phyloP scores from a whole-genome alignment of 2,329 filamentous ascomycete genomes.

The Pseudocercospora vitis region DNA sequence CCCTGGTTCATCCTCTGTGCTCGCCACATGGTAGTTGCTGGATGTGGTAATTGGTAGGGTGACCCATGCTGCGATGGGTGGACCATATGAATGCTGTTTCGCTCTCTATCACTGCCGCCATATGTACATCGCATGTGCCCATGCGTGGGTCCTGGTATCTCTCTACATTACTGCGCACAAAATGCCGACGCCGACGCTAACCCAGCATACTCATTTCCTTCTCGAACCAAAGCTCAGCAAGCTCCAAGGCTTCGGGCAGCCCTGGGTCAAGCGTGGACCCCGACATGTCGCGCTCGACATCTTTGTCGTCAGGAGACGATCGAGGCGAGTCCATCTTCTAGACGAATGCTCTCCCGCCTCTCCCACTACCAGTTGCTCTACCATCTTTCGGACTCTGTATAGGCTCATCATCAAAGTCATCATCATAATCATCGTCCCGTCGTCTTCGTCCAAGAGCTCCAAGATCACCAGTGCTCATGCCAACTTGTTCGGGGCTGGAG shows the following conservation, averaged over 20 bases:
- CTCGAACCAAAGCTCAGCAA: conserved; percentile 6
- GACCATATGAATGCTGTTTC: neutral
- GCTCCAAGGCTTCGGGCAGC: neutral
- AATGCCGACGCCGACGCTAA: conserved; percentile 6
- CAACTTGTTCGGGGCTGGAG: conserved; percentile 32
- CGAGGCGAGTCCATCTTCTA: conserved; percentile 3
- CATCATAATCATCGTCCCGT: conserved; percentile 17
- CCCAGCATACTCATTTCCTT: conserved; percentile 7
- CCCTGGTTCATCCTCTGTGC: too few species aligned
- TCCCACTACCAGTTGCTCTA: neutral
- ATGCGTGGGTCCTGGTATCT: neutral
- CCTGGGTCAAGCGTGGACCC: conserved; percentile 3
- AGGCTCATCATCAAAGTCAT: conserved; percentile 15
- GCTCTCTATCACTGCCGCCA: neutral
- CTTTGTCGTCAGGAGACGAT: neutral
- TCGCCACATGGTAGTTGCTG: too few species aligned
- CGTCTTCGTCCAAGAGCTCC: conserved; percentile 10
- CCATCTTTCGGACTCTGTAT: conserved; percentile 7
- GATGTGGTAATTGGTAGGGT: too few species aligned
- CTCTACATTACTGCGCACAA: neutral
- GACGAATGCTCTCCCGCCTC: conserved; percentile 6
- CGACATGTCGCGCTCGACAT: conserved; percentile 1
- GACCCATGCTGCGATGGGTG: neutral
- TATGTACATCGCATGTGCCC: neutral
- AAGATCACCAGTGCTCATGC: conserved; percentile 29